A percentile compares a stretch with the other conserved stretches of the same genome.
phyloP scores from a whole-genome alignment of 2,329 filamentous ascomycete genomes.

The Byssochlamys sp. region DNA sequence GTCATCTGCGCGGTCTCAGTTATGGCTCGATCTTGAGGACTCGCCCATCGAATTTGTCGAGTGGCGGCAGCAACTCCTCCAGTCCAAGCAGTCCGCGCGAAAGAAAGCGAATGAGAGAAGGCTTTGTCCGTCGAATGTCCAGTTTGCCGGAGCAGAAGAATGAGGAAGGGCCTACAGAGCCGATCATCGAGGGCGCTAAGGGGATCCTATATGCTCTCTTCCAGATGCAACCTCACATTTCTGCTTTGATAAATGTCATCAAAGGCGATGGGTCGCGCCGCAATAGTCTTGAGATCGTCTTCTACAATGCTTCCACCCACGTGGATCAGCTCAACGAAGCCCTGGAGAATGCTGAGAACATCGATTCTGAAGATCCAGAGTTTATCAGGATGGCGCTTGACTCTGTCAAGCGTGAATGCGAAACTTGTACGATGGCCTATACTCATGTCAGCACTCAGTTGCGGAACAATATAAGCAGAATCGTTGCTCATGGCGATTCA shows the following conservation, averaged over 20 bases:
- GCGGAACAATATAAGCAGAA: constrained; percentile 39
- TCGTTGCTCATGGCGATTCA: constrained; percentile 47
- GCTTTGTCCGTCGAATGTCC: constrained; percentile 44
- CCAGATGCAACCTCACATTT: constrained; percentile 41
- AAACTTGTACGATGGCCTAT: constrained; percentile 42
- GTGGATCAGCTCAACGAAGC: constrained; percentile 49
- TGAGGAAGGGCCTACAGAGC: constrained; percentile 37
- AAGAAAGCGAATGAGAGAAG: constrained; percentile 31
- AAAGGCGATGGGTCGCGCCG: constrained; percentile 38
- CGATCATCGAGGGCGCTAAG: constrained; percentile 47
- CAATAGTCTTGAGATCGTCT: constrained; percentile 46
- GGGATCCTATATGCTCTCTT: constrained; percentile 48
- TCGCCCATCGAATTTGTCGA: constrained; percentile 23
- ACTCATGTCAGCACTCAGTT: constrained; percentile 41
- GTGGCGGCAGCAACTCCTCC: constrained; percentile 30
- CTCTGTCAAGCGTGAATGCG: constrained; percentile 38
- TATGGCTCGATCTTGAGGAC: constrained; percentile 44
- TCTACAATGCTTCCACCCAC: constrained; percentile 47
- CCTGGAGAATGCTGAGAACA: constrained; percentile 40
- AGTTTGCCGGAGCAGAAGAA: constrained; percentile 49
- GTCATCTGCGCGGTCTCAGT: constrained; percentile 49
- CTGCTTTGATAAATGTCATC: constrained; percentile 38
- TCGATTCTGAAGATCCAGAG: constrained; percentile 43
- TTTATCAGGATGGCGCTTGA: constrained; percentile 31
- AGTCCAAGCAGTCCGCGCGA: constrained; percentile 38